Base-by-base conservation (phyloP, 2,329 filamentous ascomycete species). In the Metarhizium album region DNA sequence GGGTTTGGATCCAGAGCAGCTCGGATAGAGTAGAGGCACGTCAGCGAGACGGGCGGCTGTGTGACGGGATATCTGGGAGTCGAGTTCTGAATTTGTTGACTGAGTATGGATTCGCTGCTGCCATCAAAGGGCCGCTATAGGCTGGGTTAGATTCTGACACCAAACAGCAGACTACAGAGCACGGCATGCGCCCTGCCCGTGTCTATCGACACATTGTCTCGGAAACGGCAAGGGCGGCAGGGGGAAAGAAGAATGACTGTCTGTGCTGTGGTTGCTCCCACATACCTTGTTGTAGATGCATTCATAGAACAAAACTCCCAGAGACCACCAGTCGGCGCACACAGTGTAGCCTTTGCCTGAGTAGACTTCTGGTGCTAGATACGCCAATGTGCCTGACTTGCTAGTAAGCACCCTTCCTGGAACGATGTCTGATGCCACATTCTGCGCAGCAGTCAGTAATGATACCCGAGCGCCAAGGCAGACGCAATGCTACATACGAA, bases 271-370 rank as follows among this genome's bases (percentile, higher is more conserved):
- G 4, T 35, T 13, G 14, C 16, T 35, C 11, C 11, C 16, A 64
- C 75, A 48, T 70, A 90, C 89, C 84, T 94, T 97, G 72, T 94
- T 95, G 73, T 97, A 98, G 57, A 98, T 96, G 76, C 93, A 97
- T 68, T 98, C 93, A 68, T 96, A 98, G 67, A 97, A 97, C n/a
- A 95, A 79, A 45, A 98, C 93, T 46, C 93, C 93, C 22, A 98
- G 71, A 5, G 93, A 97, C 93, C 93, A 98, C 93, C 93, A 98
- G 66, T 98, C 93, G 42, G 93, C 90, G 59, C 93, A 87, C 45
- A 83, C 82, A 53, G 87, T 84, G 64, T 98, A 98, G 38, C 93
- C 93, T 54, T 83, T 84, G 46, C 91, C 91, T 57, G 84, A 79
- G 62, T 97, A 98, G 2, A 97, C 93, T 67, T 98, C 93, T 4